A percentile compares a stretch with the other conserved stretches of the same genome.
Evolutionary conservation across 2,329 filamentous ascomycete species (phyloP).

Genomic region (Apiospora aurea): DNA sequence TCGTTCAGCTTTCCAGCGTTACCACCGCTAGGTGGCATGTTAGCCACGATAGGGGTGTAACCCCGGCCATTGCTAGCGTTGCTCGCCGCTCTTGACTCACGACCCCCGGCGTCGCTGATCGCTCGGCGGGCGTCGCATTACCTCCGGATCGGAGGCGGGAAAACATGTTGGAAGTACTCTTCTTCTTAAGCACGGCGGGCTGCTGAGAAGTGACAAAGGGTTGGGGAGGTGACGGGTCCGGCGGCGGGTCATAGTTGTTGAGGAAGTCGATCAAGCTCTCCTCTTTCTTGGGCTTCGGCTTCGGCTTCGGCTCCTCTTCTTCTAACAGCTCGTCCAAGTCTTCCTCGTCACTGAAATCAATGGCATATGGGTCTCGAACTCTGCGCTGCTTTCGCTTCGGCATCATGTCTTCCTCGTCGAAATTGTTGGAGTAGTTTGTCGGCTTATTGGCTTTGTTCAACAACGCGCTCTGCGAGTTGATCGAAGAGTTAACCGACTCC

Average conservation of each 20-base stretch:
- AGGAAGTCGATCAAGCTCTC: slow-evolving; percentile 79
- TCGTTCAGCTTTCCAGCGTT: slow-evolving; percentile 44
- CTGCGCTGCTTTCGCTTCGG: slow-evolving; percentile 79
- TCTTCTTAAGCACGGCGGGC: slow-evolving; percentile 66
- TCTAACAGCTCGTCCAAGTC: slow-evolving; percentile 52
- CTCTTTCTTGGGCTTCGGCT: slow-evolving; percentile 56
- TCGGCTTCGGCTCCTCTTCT: slow-evolving; percentile 55
- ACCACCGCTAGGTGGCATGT: slow-evolving; percentile 54
- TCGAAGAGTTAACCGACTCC: slow-evolving; percentile 69
- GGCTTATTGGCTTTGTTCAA: slow-evolving; percentile 53
- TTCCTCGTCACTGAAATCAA: slow-evolving; percentile 79
- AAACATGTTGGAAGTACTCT: slow-evolving; percentile 68
- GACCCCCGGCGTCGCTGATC: slow-evolving; percentile 12
- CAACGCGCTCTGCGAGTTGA: slow-evolving; percentile 79
- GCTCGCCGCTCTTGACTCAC: slow-evolving; percentile 29
- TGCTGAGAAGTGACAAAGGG: slow-evolving; percentile 43
- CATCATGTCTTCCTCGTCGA: slow-evolving; percentile 62
- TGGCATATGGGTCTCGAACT: slow-evolving; percentile 90
- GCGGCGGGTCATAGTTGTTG: slow-evolving; percentile 71
- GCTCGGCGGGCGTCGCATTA: slow-evolving; percentile 37
- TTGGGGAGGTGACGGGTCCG: slow-evolving; percentile 50
- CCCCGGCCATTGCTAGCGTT: slow-evolving; percentile 46
- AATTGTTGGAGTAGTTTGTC: slow-evolving; percentile 45
- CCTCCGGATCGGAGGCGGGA: slow-evolving; percentile 57
- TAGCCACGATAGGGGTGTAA: slow-evolving; percentile 62